Conservation (phyloP, 306 rosid species). For the Styphnolobium japonicum region DNA sequence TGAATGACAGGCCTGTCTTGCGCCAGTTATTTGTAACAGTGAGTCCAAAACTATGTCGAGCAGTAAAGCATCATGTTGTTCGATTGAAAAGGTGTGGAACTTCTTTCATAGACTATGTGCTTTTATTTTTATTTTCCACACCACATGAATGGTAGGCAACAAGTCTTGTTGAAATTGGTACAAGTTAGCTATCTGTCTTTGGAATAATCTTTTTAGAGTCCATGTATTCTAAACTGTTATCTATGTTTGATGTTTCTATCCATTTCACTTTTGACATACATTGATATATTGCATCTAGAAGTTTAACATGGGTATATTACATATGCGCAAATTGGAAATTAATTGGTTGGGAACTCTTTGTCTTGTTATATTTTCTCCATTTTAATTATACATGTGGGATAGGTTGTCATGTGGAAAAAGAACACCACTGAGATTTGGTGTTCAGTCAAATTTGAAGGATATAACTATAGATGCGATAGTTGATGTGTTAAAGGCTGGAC, state of each 20-base stretch:
- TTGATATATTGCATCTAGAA: not conserved
- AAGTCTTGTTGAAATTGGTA: not conserved
- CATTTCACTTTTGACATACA: not conserved
- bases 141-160: not conserved
- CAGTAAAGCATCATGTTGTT: slow-evolving; percentile 61
- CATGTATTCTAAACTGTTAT: not conserved
- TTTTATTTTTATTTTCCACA: not conserved
- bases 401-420: not conserved
- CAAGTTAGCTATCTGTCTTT: not conserved
- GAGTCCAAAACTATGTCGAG: slow-evolving; percentile 73
- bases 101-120: not conserved
- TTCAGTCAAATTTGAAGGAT: not conserved
- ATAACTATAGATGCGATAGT: no score
- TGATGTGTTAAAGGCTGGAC: no score
- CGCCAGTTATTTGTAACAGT: slow-evolving; percentile 79
- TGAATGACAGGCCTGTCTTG: slow-evolving; percentile 30
- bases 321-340: not conserved
- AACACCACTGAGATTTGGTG: not conserved
- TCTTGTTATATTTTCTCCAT: not conserved
- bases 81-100: slow-evolving; percentile 60
- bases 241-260: not conserved
- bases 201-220: not conserved
- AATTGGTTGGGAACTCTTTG: not conserved
- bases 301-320: not conserved
- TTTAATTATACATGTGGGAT: not conserved